Evolutionary conservation across 306 rosid species (phyloP).

Genomic region (Cicer arietinum): DNA sequence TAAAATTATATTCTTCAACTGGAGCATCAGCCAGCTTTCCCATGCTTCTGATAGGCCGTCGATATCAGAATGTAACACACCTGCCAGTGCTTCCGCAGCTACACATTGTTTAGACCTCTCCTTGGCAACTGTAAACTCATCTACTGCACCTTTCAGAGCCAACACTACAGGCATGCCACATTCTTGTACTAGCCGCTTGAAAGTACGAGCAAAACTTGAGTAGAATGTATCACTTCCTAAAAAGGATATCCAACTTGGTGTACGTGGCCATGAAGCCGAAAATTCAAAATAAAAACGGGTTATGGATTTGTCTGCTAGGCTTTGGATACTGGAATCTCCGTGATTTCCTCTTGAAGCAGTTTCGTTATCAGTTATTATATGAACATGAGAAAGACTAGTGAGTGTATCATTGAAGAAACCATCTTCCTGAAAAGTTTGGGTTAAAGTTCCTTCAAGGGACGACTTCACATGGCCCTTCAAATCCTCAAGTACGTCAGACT

Average conservation of each 20-base stretch:
- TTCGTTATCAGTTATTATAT: slow-evolving; percentile 80
- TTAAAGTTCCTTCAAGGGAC: slow-evolving; percentile 85
- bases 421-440: slow-evolving; percentile 89
- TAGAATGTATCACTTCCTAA: slow-evolving; percentile 86
- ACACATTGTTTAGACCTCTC: slow-evolving; percentile 99
- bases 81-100: no score
- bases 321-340: slow-evolving; percentile 87
- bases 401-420: slow-evolving; percentile 90
- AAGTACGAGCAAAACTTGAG: slow-evolving; percentile 91
- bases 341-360: slow-evolving; percentile 77
- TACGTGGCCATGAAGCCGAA: slow-evolving; percentile 99
- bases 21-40: no score
- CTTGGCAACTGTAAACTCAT: slow-evolving; percentile 84
- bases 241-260: slow-evolving; percentile 93
- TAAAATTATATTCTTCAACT: no score
- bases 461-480: slow-evolving; percentile 67
- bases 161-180: slow-evolving; percentile 85
- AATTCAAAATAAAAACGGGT: slow-evolving; percentile 96
- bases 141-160: slow-evolving; percentile 78
- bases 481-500: slow-evolving; percentile 49
- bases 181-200: slow-evolving; percentile 92
- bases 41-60: no score
- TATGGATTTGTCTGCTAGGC: slow-evolving; percentile 95
- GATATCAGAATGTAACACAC: no score
- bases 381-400: slow-evolving; percentile 95